Base-by-base conservation (phyloP, 805 yeast genomes). In the Saturnispora bothae region DNA sequence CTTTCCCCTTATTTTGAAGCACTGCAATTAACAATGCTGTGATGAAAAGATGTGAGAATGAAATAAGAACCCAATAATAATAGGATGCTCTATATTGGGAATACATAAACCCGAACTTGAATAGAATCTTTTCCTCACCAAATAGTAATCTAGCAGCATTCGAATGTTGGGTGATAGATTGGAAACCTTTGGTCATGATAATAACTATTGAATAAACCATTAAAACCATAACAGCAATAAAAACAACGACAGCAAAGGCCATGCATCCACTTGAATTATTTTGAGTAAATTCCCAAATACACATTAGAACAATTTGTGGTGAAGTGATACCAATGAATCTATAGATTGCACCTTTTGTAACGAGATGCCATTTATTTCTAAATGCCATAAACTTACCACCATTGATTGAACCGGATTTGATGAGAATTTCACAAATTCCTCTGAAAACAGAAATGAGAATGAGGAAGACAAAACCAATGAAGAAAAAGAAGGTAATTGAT, bases 71-170 rank as follows among this genome's bases (percentile, higher is more conserved):
- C 73, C 89, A 92, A 69, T 80, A 92, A 62, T 81, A 92, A 44
- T 76, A 71, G 39, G 80, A 83, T 8, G 97, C 96, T 45, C 84
- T 71, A 66, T 73, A 92, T 62, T 86, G 96, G 26, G 86, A 85
- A 51, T 92, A 92, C 46, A 92, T 59, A 61, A 92, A 92, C 0
- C 98, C 98, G 63, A 80, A 89, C 51, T 83, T 74, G 67, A 85
- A 84, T 49, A 92, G 68, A 43, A 83, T 74, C 31, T 68, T 72
- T 4, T 78, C 70, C 54, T 92, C 94, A 34, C 97, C 95, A 52
- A 71, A 92, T 44, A 92, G 68, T 43, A 86, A 65, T 54, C 84
- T 89, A 0, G 98, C 97, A 0, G 98, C 95, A 52, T 86, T 89
- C 53, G 83, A 79, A 66, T 78, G 84, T 40, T 83, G 67, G 42